phyloP scores from a whole-genome alignment of 1,284 basidiomycete species.

The Irpex rosettiformis region DNA sequence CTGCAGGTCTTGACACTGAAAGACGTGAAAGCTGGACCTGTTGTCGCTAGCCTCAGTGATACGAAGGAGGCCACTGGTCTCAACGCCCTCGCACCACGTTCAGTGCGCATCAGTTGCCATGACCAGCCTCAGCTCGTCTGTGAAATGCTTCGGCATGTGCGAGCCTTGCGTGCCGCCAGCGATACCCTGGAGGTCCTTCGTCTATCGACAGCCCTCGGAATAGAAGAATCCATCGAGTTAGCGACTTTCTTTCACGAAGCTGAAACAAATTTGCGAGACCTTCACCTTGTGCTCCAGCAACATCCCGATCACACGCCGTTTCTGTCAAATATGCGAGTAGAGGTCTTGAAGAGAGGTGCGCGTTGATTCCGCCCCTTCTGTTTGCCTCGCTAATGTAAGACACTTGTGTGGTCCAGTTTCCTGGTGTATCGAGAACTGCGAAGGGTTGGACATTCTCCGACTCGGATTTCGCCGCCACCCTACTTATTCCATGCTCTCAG shows the following conservation, averaged over 20 bases:
- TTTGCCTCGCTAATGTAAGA: background rate
- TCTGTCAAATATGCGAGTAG: background rate
- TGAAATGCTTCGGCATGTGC: background rate
- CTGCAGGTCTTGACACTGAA: background rate
- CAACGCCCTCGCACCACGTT: background rate
- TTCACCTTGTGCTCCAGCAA: background rate
- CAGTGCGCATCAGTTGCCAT: background rate
- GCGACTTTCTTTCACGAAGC: background rate
- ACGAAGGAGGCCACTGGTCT: background rate
- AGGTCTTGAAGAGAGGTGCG: background rate
- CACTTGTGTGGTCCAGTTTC: background rate
- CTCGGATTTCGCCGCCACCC: background rate
- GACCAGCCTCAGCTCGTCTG: background rate
- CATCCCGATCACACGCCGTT: background rate
- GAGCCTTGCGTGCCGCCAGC: too few relatives aligned
- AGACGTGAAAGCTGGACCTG: background rate
- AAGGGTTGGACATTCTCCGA: background rate
- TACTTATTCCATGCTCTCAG: background rate
- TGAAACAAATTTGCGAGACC: background rate
- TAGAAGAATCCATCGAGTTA: background rate
- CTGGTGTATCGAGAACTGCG: background rate
- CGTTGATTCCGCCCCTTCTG: background rate
- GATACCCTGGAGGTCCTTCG: background rate
- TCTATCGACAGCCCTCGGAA: background rate
- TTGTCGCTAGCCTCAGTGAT: background rate